These are phyloP conservation scores for Trametes cubensis DNA, from an alignment of 768 basidiomycete species.

Conservation along the genomic window DNA sequence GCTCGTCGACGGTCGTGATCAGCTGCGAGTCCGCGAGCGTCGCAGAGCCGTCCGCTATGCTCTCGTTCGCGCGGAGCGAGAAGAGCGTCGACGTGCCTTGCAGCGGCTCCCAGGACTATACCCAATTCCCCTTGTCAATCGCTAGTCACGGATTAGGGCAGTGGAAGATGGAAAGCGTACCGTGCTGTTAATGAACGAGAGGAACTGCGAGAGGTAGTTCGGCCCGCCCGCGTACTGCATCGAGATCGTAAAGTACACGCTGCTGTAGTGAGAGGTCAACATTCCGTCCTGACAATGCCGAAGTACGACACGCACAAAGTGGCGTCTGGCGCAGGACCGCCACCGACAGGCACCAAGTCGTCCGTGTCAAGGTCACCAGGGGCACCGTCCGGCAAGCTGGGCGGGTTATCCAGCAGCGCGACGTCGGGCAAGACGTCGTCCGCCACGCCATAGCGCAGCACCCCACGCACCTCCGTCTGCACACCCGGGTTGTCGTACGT, in stretches of 20 bases:
- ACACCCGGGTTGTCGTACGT: constrained; percentile 28
- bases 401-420: constrained; percentile 25
- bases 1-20: constrained; percentile 28
- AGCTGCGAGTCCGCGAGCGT: constrained; percentile 29
- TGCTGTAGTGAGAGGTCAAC: constrained; percentile 12
- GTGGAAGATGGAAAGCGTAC: constrained; percentile 17
- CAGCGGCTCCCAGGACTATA: constrained; percentile 33
- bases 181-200: constrained; percentile 37
- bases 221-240: constrained; percentile 29
- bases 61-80: constrained; percentile 20
- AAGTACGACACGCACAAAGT: constrained; percentile 17
- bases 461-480: constrained; percentile 26
- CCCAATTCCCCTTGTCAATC: neutral
- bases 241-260: constrained; percentile 28
- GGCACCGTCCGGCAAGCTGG: constrained; percentile 12
- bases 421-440: constrained; percentile 18
- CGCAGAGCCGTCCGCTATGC: constrained; percentile 16
- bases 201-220: constrained; percentile 26
- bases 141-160: neutral
- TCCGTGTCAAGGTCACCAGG: constrained; percentile 19
- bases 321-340: constrained; percentile 19
- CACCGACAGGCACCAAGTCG: constrained; percentile 21
- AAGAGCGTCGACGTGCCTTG: constrained; percentile 29
- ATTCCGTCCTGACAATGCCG: no score
- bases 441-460: constrained; percentile 27